Evolutionary conservation across 768 basidiomycete species (phyloP).

Genomic region (Galerina sulciceps): DNA sequence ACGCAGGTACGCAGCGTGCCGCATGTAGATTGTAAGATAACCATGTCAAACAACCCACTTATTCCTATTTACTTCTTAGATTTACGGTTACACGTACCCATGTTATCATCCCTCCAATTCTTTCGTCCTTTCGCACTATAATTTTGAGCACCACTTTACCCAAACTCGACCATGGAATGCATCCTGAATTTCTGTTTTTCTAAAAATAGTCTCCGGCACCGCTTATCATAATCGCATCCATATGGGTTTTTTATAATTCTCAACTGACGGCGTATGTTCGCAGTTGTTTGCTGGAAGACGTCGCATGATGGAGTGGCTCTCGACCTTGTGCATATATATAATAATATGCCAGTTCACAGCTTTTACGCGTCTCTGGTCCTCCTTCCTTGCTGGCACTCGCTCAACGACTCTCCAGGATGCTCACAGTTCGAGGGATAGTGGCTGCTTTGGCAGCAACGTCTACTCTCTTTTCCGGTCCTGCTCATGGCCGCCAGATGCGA

Average conservation of each 20-base stretch:
- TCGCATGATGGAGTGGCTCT: conserved; percentile 14
- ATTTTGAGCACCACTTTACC: background rate
- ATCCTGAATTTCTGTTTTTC: conserved; percentile 2
- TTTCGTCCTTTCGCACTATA: background rate
- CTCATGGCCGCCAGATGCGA: conserved; percentile 35
- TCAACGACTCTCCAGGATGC: conserved; percentile 7
- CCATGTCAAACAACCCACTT: background rate
- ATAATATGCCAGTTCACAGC: background rate
- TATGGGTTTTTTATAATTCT: conserved; percentile 10
- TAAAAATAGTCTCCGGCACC: conserved; percentile 17
- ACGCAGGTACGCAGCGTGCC: conserved; percentile 13
- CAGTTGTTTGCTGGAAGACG: conserved; percentile 9
- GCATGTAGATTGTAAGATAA: conserved; percentile 1
- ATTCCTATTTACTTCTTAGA: conserved; percentile 4
- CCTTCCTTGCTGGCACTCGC: conserved; percentile 4
- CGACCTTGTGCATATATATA: conserved; percentile 12
- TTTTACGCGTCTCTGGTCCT: conserved; percentile 7
- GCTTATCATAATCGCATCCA: conserved; percentile 15
- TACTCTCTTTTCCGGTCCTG: conserved; percentile 15
- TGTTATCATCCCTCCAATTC: background rate
- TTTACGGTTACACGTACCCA: conserved; percentile 5
- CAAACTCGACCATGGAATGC: background rate
- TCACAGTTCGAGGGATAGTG: conserved; percentile 16
- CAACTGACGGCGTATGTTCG: background rate
- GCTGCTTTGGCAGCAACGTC: conserved; percentile 19